Evolutionary conservation across 495 filamentous ascomycete genomes (phyloP), one percentile per base, ranked within the genome.

Genomic region (Neurospora discreta): DNA sequence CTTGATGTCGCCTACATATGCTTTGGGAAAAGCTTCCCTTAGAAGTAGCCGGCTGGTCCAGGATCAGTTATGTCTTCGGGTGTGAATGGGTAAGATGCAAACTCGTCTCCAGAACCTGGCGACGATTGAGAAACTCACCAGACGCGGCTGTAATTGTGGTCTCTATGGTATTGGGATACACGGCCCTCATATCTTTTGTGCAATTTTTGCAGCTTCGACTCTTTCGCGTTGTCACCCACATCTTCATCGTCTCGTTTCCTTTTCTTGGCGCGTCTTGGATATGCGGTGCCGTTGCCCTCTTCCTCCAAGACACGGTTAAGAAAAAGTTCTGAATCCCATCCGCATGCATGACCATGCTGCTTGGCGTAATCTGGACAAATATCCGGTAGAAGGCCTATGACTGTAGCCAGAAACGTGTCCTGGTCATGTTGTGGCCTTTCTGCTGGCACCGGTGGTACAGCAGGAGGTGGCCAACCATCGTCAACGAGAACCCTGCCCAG

Each of bases 281-380:
- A 85, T 0, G 67, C 23, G 3, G 60, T 40, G 18, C 77, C 80
- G 1, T 74, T 77, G n/a, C 84, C 82, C 40, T 75, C 74, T 11
- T 71, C 69, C 46, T 83, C 79, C 40, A 84, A 70, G 46, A 84
- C 75, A 20, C 68, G 26, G 5, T 68, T 43, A 38, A 81, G 75
- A 26, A 80, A 44, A 1, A 16, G 39, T 16, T 78, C 75, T 3
- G 70, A 11, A 38, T 79, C 41, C 41, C 78, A 73, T 1, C 26
- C 26, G 65, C 77, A 58, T 23, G 74, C 65, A 4, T 40, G 6
- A 1, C 46, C 70, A n/a, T 78, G 26, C 8, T 71, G 33, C 7
- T 69, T 33, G 1, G 83, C 69, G 58, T 81, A 79, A 0, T 81
- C 70, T 0, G 39, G 78, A 68, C 81, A 83, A 8, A 85, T 81